These are phyloP conservation scores for Noccaea caerulescens DNA, from an alignment of 345 rosid genomes.

Conservation along the genomic window DNA sequence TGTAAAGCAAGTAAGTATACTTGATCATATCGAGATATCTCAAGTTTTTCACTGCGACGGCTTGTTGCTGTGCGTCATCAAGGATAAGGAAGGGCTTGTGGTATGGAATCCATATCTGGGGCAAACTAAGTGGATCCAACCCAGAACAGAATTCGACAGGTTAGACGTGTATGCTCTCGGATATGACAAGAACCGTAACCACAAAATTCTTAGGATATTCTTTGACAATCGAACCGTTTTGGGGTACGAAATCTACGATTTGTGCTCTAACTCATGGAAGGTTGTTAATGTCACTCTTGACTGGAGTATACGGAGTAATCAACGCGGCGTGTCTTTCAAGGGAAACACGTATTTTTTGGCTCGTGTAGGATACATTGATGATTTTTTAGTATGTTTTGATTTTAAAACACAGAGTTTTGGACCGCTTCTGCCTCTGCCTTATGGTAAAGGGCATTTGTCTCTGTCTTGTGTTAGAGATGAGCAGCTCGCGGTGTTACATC, in stretches of 20 bases:
- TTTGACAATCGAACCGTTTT: too few species aligned
- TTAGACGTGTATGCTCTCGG: not conserved
- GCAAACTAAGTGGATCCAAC: not conserved
- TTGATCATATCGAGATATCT: not conserved
- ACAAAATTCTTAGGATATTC: constrained; percentile 3
- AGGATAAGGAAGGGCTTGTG: not conserved
- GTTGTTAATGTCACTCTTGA: too few species aligned
- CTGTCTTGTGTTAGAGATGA: not conserved
- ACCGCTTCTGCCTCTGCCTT: not conserved
- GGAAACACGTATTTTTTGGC: not conserved
- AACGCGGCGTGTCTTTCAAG: not conserved
- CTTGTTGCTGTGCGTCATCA: not conserved
- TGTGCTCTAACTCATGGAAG: too few species aligned
- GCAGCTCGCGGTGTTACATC: not conserved
- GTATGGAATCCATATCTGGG: constrained; percentile 6
- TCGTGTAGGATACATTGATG: not conserved
- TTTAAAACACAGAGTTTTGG: not conserved
- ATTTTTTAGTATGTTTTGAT: not conserved
- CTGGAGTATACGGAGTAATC: not conserved
- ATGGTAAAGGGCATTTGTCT: too few species aligned
- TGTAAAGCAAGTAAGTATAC: not conserved
- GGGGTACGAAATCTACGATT: too few species aligned
- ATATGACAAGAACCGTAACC: constrained; percentile 1
- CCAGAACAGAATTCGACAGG: not conserved
- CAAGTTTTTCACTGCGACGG: not conserved